Evolutionary conservation across 2,329 filamentous ascomycete species (phyloP), one percentile per base, ranked within the genome.

Genomic region (Fusarium verrucosum): DNA sequence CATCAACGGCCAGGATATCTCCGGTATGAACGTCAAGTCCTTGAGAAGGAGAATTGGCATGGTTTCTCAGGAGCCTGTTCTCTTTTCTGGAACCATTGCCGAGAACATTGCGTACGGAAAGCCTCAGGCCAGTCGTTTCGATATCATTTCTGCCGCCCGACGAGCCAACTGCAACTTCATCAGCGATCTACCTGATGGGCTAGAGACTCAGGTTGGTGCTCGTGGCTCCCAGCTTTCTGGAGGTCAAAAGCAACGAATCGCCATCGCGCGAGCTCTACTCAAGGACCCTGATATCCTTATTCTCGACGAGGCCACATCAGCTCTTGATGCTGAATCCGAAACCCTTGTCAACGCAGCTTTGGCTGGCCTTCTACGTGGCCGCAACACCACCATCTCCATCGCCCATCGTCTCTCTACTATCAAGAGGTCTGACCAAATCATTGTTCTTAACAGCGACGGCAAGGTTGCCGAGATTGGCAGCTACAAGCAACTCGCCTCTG

Each of bases 101-200:
- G 91, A 95, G 75, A 95, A 96, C 72, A 98, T 99, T 69, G 85
- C 93, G 1, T 99, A 99, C 72, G 95, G 94, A 55, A 90, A 88
- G 57, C 94, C 94, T 2, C 77, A 86, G 42, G 94, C 95, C 2
- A 89, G 89, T 4, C 85, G 91, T 50, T 82, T 86, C 28, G 92
- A 97, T 70, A 95, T 99, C 56, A 85, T 97, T 57, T 85, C 87
- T 19, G 96, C 95, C 9, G 95, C 95, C 5, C 86, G 92, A 62
- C 91, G 94, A 75, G 95, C 95, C 50, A 99, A 99, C 77, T 99
- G 95, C 76, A 90, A 91, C 70, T 99, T 99, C 74, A 97, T 99
- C 76, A 90, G 91, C 74, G 95, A 99, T 76, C 96, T 99, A 70
- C 95, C 95, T 25, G 93, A 98, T 56, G 95, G 95, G 6, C 85